phyloP scores from a whole-genome alignment of 192 early-diverging fungal species.

The Cetraspora pellucida region DNA sequence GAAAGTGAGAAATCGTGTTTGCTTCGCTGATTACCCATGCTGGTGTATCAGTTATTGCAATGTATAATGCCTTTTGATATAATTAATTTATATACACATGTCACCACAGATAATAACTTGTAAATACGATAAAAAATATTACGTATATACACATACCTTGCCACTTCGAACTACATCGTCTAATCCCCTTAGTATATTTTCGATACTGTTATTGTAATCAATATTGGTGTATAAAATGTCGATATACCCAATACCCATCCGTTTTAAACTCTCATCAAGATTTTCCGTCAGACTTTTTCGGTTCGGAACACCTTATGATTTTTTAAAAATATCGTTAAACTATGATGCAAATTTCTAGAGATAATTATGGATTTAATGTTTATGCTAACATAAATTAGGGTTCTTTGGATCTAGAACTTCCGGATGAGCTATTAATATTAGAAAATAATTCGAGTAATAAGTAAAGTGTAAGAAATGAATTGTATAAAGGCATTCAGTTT shows the following conservation, averaged over 20 bases:
- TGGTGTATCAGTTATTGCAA: conserved; percentile 39
- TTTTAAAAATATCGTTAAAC: neutral
- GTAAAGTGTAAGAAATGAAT: neutral
- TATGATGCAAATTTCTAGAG: neutral
- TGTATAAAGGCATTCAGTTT: neutral
- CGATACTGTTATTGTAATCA: conserved; percentile 48
- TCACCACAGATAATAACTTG: neutral
- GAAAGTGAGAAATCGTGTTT: neutral
- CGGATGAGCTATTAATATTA: neutral
- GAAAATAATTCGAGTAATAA: neutral
- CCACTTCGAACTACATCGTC: conserved; percentile 60
- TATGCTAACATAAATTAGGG: too few species aligned
- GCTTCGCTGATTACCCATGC: conserved; percentile 45
- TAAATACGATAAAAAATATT: too few species aligned
- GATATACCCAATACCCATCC: conserved; percentile 37
- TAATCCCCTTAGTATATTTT: conserved; percentile 64
- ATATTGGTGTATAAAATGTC: conserved; percentile 38
- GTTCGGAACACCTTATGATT: conserved; percentile 23
- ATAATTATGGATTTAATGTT: too few species aligned
- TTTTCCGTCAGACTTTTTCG: conserved; percentile 41
- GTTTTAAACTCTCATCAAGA: conserved; percentile 47
- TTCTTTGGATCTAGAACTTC: neutral
- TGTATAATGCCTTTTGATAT: conserved; percentile 41
- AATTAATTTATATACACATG: neutral
- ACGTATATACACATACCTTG: conserved; percentile 41